phyloP scores from a whole-genome alignment of 345 rosid genomes.

The Triadica sebifera region DNA sequence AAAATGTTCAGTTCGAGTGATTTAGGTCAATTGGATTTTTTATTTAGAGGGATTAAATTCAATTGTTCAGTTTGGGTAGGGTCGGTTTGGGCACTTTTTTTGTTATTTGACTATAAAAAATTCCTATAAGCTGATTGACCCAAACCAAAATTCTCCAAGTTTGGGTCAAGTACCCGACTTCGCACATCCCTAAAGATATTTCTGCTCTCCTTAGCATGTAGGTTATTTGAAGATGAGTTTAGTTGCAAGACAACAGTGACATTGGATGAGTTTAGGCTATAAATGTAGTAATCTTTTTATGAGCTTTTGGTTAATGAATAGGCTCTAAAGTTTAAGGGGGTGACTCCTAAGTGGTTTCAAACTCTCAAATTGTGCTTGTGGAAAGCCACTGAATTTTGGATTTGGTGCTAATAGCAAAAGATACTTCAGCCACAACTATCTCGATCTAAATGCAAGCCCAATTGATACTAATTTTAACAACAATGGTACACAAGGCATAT shows the following conservation, averaged over 20 bases:
- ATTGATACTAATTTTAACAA: background rate
- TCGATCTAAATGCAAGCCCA: background rate
- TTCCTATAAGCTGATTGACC: too few relatives aligned
- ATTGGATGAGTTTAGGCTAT: background rate
- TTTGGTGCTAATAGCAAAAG: background rate
- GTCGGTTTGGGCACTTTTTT: too few relatives aligned
- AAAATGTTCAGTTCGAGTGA: too few relatives aligned
- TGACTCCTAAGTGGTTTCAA: background rate
- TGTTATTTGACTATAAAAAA: too few relatives aligned
- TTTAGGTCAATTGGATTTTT: too few relatives aligned
- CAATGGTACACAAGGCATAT: background rate
- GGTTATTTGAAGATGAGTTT: background rate
- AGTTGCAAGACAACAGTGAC: background rate
- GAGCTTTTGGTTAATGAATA: background rate
- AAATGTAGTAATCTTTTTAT: background rate
- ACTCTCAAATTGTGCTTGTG: background rate
- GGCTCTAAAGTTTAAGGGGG: background rate
- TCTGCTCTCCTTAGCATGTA: background rate
- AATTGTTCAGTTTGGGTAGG: too few relatives aligned
- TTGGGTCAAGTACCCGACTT: too few relatives aligned
- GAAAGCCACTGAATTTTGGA: background rate
- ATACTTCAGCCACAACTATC: background rate
- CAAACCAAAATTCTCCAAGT: too few relatives aligned
- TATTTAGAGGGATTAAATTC: too few relatives aligned
- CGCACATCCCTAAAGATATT: too few relatives aligned